phyloP scores from a whole-genome alignment of 2,329 filamentous ascomycete genomes.

The Monilinia fructicola region DNA sequence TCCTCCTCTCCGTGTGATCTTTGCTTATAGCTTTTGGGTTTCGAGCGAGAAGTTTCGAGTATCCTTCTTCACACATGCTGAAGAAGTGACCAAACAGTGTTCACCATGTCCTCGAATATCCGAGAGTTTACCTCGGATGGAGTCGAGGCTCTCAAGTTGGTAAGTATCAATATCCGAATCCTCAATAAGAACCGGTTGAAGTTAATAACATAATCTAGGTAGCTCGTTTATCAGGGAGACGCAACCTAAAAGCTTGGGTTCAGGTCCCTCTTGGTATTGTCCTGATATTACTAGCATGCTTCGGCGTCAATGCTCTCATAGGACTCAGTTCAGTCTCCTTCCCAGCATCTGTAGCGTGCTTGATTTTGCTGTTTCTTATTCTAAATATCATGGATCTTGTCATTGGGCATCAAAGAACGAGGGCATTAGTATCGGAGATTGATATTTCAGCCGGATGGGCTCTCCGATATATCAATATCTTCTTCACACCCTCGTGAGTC shows the following conservation, averaged over 20 bases:
- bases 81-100: neutral
- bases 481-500: slow-evolving; percentile 27
- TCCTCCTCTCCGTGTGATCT: neutral
- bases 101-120: slow-evolving; percentile 11
- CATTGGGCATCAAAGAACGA: slow-evolving; percentile 51
- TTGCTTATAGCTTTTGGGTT: neutral
- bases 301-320: slow-evolving; percentile 45
- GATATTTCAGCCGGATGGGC: slow-evolving; percentile 47
- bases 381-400: slow-evolving; percentile 50
- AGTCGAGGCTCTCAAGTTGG: slow-evolving; percentile 36
- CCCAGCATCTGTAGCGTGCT: slow-evolving; percentile 58
- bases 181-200: slow-evolving; percentile 25
- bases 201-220: slow-evolving; percentile 34
- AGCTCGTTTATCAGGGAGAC: slow-evolving; percentile 36
- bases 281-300: slow-evolving; percentile 44
- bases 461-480: slow-evolving; percentile 27
- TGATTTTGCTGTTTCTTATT: slow-evolving; percentile 54
- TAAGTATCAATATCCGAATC: slow-evolving; percentile 22
- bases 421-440: slow-evolving; percentile 49
- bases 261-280: slow-evolving; percentile 49
- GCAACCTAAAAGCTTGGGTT: slow-evolving; percentile 48
- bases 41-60: neutral
- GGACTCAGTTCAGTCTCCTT: slow-evolving; percentile 53
- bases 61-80: neutral
- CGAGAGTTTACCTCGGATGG: slow-evolving; percentile 29